Evolutionary conservation across 2,329 filamentous ascomycete genomes (phyloP).

Genomic region (Cercospora sesami): DNA sequence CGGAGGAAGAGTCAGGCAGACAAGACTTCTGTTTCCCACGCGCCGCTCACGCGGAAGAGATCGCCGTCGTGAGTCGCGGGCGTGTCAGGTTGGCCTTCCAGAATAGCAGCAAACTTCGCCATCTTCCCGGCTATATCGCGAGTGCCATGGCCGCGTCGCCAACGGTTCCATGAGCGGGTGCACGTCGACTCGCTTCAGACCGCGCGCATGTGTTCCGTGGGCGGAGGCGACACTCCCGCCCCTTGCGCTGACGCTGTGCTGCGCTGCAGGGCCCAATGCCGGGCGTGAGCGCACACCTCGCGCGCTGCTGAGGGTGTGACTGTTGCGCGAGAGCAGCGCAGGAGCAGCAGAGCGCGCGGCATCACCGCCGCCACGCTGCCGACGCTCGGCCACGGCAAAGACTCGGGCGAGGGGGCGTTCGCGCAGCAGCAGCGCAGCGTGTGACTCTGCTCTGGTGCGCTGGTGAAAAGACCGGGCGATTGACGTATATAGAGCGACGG

Average conservation of each 20-base stretch:
- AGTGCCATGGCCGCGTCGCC: background rate
- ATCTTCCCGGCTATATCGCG: background rate
- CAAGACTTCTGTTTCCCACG: background rate
- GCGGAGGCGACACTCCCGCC: background rate
- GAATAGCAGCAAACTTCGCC: background rate
- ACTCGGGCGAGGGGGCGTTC: background rate
- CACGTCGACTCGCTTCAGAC: background rate
- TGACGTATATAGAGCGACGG: background rate
- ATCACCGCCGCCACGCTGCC: background rate
- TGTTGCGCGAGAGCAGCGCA: background rate
- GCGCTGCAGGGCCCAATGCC: background rate
- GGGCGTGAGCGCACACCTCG: background rate
- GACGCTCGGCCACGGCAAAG: background rate
- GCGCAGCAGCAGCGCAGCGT: background rate
- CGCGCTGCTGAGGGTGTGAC: background rate
- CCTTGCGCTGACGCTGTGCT: background rate
- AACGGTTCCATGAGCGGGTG: background rate
- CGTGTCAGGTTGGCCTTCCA: background rate
- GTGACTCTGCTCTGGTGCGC: background rate
- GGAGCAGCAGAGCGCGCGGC: background rate
- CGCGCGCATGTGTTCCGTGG: background rate
- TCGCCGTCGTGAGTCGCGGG: background rate
- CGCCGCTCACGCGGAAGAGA: background rate
- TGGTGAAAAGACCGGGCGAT: background rate
- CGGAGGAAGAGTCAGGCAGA: background rate